Evolutionary conservation across 2,329 filamentous ascomycete genomes (phyloP), one percentile per base, ranked within the genome.

Genomic region (Sporothrix variecibatus): DNA sequence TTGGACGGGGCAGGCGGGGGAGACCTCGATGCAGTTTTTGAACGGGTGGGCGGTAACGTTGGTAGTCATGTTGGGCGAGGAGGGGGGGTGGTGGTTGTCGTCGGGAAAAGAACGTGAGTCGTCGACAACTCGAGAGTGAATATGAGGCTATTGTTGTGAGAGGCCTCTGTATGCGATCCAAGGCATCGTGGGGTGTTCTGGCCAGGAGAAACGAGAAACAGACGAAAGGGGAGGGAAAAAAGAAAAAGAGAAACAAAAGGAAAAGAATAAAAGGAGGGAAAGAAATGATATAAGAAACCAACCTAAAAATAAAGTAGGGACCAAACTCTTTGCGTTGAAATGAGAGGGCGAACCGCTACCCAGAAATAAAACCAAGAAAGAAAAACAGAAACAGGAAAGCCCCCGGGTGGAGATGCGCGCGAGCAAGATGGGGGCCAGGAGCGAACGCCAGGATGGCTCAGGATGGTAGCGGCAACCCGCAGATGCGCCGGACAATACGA

Each of bases 1-100:
- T 56, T 81, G 75, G 76, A 89, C 86, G n/a, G 87, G 87, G 76
- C 88, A 90, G 53, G 77, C 73, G 2, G 78, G 74, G 9, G 82
- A 86, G 23, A 78, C 73, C 68, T 78, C 77, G 74, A 75, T 4
- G 72, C 74, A 75, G 68, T 69, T 11, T 20, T 73, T 49, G 69
- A 72, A 79, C 4, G 79, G 78, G 60, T 78, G 73, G 78, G 67
- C 73, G 3, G 72, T 76, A 2, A 28, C 7, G 71, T 76, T 74
- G 26, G 68, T 46, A 43, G 60, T 6, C 43, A 43, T 49, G 20
- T 40, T 9, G 38, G 31, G 67, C n/a, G 20, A 15, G n/a, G 40
- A 15, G 46, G 38, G 65, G 20, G 5, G 62, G 38, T 12, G 62
- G n/a, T n/a, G 38, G 15, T 17, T 31, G 53, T 58, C 23, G 26